A percentile compares a stretch with the other conserved stretches of the same genome.
phyloP scores from a whole-genome alignment of 1,139 yeast genomes.

The Arxiozyma heterogenica region DNA sequence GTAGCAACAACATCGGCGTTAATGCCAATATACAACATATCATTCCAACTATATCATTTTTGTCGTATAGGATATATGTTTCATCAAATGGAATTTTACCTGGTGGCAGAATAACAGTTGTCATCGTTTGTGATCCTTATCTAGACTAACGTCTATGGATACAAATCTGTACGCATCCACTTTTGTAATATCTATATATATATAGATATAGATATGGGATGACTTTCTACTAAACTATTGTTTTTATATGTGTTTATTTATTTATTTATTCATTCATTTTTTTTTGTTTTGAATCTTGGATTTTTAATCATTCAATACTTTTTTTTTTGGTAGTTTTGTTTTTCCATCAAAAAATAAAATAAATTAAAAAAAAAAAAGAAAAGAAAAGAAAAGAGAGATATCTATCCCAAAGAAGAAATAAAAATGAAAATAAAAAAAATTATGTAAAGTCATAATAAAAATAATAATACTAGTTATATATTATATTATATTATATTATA shows the following conservation, averaged over 20 bases:
- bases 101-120: not conserved
- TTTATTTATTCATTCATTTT: too few species aligned
- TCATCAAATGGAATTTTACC: constrained; percentile 37
- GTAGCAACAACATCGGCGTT: constrained; percentile 72
- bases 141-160: too few species aligned
- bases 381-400: not conserved
- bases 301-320: not conserved
- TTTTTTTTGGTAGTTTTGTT: not conserved
- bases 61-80: constrained; percentile 74
- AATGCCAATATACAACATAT: constrained; percentile 65
- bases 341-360: too few species aligned
- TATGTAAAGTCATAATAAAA: not conserved
- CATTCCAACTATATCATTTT: constrained; percentile 52
- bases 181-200: too few species aligned
- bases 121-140: not conserved
- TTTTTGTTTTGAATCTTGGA: too few species aligned
- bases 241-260: too few species aligned
- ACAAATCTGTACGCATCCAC: too few species aligned
- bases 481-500: not conserved
- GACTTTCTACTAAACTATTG: too few species aligned
- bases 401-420: not conserved
- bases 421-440: not conserved
- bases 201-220: too few species aligned
- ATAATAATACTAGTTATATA: not conserved
- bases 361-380: too few species aligned